Base-by-base conservation (phyloP, 805 yeast species). In the Blastobotrys peoriensis region DNA sequence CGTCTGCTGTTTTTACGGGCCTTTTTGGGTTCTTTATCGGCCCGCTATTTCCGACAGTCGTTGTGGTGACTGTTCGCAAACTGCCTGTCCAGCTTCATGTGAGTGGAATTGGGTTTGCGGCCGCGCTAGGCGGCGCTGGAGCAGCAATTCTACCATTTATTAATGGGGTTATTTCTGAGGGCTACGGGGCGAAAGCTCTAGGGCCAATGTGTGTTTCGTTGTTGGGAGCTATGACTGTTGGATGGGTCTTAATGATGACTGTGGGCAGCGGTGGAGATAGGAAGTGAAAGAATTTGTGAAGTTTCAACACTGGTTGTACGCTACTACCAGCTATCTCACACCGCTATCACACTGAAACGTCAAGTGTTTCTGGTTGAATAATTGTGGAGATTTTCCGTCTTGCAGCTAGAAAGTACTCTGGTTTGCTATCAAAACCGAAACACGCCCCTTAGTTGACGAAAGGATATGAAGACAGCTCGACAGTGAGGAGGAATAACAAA, bases 111-210 rank as follows among this genome's bases (percentile, higher is more conserved):
- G 89, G 95, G 0, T 68, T 83, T 43, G 76, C 83, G 17, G 79
- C 88, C 45, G 88, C 93, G 0, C 59, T 85, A 48, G 95, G 94
- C 4, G 89, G 93, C 2, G 77, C 81, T n/a, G 95, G 95, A 1
- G 84, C 83, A n/a, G 91, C 94, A 0, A 70, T 76, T 0, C 50
- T 85, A 5, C 93, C 94, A 1, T 82, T 78, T 50, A 42, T 77
- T 2, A 70, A 81, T 30, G 95, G 95, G 5, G 58, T 60, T 17
- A 50, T 71, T 5, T 58, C 72, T 27, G 65, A 66, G 46, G 27
- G 38, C 10, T 38, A 40, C 25, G 63, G 62, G 6, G 51, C 60
- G 3, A 44, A 35, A 23, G 54, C 54, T 2, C 47, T 59, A n/a
- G 56, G 54, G 10, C 63, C 63, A 3, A 40, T 58, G 25, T 56